Evolutionary conservation across 352 stramenopile genomes (phyloP), one percentile per base, ranked within the genome.

Genomic region (Peronospora farinosa): DNA sequence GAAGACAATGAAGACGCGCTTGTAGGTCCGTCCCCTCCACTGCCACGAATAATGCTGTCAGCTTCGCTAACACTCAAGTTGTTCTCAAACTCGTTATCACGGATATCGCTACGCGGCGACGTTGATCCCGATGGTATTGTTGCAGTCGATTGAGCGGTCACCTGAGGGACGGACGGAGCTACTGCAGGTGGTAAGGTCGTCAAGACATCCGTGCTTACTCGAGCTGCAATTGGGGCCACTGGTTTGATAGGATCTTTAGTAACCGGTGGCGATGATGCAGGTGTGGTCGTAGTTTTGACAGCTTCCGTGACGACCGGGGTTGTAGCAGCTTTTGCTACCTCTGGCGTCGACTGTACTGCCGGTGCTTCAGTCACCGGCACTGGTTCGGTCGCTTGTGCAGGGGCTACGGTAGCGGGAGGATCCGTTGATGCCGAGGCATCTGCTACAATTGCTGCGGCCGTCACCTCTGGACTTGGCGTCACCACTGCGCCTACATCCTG

Each of bases 401-500:
- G 5, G 7, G 15, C 37, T 5, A 42, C 33, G 13, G 54, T 60
- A 15, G 17, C 25, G 16, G n/a, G 21, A 5, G 27, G 28, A 45
- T 30, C 19, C 41, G 15, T 15, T 49, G 58, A 40, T 41, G 49
- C 30, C 5, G 33, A 23, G 3, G 47, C 31, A 32, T 42, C 38
- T 9, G 13, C 28, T 15, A 47, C 39, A 44, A 42, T 23, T 10
- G 21, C 16, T 32, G 43, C 32, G 17, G 25, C 3, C 5, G 40
- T 37, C 28, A 21, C 37, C 16, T 58, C 56, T 19, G 48, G 54
- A 47, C 23, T 55, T 31, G 30, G 31, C 5, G 43, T 37, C 28
- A 35, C 41, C 10, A 56, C 40, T 7, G 27, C 55, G 17, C 32
- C 49, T 19, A 13, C 21, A 25, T 66, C 51, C 38, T 69, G 61